Evolutionary conservation across 2,329 filamentous ascomycete genomes (phyloP), one percentile per base, ranked within the genome.

Genomic region (Rhinocladiella mackenziei): DNA sequence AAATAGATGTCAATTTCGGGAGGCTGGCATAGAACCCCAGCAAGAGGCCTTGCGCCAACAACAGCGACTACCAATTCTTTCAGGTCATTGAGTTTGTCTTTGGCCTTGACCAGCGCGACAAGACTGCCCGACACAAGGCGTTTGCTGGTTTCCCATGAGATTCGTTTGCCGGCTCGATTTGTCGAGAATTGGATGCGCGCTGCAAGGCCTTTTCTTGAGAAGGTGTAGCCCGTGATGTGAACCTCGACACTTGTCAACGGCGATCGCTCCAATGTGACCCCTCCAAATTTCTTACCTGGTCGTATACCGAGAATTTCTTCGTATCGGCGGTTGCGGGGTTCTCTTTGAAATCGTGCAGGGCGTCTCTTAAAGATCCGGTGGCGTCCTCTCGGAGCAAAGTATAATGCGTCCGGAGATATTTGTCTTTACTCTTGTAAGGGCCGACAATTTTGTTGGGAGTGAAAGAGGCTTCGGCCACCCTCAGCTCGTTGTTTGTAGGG

Each of bases 1-100:
- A 88, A 89, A 58, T 83, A 83, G 0, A 95, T 68, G 53, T 95
- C 87, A 11, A 95, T 75, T 23, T 82, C 75, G 0, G 86, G 83
- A 0, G 84, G 82, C 31, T 79, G 76, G 22, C 78, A 71, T 28
- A 83, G 74, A 0, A 94, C 65, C 0, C 77, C 78, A 1, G 70
- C 65, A 3, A 87, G 61, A 0, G 80, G 78, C 9, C 86, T 74
- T 11, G 84, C 84, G 4, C 84, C 85, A 15, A 96, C 75, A 2
- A 80, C 72, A 0, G 84, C 89, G 3, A 92, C 70, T 29, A 83
- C 76, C 26, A 55, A 28, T 3, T 41, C 39, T 53, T 85, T 89
- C 22, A 77, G 71, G 0, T 62, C 77, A 19, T 69, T 59, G 57
- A 94, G 94, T 5, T 67, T 70, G 56, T 94, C 67, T 67, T 59